phyloP scores from a whole-genome alignment of 441 rosid genomes.

The Kokia cookei region DNA sequence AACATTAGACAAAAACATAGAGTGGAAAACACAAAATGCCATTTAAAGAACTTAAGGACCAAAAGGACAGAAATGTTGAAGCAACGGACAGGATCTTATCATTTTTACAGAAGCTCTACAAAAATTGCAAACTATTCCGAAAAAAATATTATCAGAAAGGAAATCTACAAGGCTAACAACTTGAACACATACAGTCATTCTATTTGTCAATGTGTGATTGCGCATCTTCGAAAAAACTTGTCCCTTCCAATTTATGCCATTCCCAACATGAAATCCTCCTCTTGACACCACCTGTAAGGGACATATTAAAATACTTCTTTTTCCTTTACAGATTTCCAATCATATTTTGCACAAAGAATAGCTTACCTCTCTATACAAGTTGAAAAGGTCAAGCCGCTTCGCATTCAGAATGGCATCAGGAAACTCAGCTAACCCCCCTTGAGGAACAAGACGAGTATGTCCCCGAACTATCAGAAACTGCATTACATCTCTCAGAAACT shows the following conservation, averaged over 20 bases:
- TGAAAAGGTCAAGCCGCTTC: constrained; percentile 91
- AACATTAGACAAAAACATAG: neutral
- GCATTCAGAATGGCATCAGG: constrained; percentile 97
- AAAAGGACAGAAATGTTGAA: neutral
- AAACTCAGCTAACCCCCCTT: constrained; percentile 85
- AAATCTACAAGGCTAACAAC: constrained; percentile 2
- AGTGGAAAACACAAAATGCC: neutral
- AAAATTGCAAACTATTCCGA: neutral
- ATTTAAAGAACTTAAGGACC: neutral
- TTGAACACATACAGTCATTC: constrained; percentile 79
- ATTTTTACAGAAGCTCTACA: neutral
- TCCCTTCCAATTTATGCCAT: constrained; percentile 99
- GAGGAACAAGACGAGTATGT: constrained; percentile 93
- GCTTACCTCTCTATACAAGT: constrained; percentile 92
- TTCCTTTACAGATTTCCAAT: constrained; percentile 5
- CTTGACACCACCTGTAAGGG: constrained; percentile 84
- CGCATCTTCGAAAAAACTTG: constrained; percentile 99
- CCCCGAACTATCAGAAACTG: constrained; percentile 89
- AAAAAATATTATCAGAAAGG: neutral
- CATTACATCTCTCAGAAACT: constrained; percentile 93
- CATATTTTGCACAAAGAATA: constrained; percentile 5
- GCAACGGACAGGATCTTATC: too few species aligned
- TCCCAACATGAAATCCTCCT: constrained; percentile 98
- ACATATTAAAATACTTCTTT: constrained; percentile 8
- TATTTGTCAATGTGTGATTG: constrained; percentile 89